Conservation (phyloP, 768 basidiomycete species). For the Leucosporidium yakuticum region DNA sequence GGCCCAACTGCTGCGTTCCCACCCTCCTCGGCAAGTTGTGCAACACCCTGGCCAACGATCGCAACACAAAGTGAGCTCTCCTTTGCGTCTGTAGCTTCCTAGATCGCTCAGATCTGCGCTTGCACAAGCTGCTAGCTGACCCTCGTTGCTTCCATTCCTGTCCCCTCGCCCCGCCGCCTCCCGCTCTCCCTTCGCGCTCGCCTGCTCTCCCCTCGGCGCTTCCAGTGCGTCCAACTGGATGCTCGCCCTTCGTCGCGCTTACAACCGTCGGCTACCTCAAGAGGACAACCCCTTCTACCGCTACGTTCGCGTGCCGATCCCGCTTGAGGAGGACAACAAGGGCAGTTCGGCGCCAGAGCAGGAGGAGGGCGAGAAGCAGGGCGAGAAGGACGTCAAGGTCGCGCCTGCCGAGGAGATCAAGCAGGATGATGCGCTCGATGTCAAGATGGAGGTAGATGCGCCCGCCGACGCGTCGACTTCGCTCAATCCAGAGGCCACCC, state of each 20-base stretch:
- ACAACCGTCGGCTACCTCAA: constrained; percentile 23
- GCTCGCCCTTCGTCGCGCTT: constrained; percentile 24
- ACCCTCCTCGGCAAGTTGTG: constrained; percentile 27
- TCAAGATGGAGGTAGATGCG: not conserved
- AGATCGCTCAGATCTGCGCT: not conserved
- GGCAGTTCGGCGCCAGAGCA: not conserved
- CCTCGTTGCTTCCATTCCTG: not conserved
- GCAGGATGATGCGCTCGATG: not conserved
- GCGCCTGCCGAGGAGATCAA: not conserved
- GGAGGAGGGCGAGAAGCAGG: not conserved
- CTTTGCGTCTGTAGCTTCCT: not conserved
- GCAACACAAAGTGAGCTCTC: constrained; percentile 30
- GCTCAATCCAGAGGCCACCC: not conserved
- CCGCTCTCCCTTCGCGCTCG: not conserved
- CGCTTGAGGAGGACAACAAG: constrained; percentile 9
- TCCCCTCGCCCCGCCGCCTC: not conserved
- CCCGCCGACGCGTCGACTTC: not conserved
- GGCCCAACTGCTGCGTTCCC: constrained; percentile 14
- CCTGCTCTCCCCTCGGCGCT: not conserved
- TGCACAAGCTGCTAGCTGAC: not conserved
- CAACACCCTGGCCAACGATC: constrained; percentile 34
- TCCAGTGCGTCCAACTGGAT: constrained; percentile 25
- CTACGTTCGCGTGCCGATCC: constrained; percentile 16
- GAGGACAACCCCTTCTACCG: constrained; percentile 30
- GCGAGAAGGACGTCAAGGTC: not conserved